Base-by-base conservation (phyloP, 176 grass and related monocot species). In the Carex littledalei region DNA sequence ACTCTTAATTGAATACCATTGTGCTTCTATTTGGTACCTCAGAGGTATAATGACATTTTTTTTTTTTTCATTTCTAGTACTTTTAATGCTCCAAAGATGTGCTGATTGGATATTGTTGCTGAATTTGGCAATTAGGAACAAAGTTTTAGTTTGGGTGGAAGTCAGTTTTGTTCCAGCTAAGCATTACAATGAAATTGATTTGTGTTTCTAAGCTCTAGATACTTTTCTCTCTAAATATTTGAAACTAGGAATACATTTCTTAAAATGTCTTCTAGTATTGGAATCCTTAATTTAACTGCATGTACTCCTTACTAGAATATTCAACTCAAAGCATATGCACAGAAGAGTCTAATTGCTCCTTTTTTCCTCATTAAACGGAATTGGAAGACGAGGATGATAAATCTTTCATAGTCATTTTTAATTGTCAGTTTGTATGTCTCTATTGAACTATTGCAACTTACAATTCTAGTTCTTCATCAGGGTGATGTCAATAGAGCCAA, bases 401-500 rank as follows among this genome's bases (percentile, higher is more conserved):
- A 62, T 55, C 35, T 80, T 6, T 17, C 34, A 22, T 18, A 12
- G 59, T 79, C 8, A 69, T 1, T 64, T 35, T 88, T 32, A 45
- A 4, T 62, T 61, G 6, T 29, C 24, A 20, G 22, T 8, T 86
- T 41, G 17, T 55, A 41, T 47, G 37, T 39, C 21, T 80, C 62
- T 6, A 1, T 84, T 67, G 21, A 64, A 10, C 72, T 77, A 71
- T 29, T 3, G 49, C 84, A 49, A 89, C 63, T 85, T 41, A 35
- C 39, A 85, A 20, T 12, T 83, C 6, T 70, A 68, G 6, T 24
- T 16, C 8, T 63, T 93, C 18, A 84, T 78, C 66, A 98, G 93
- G 93, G 93, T 84, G 91, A 88, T 72, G 61, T 98, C 59, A 81
- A 71, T 81, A 84, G 56, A 84, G 90, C 87, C 35, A 90, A 85